phyloP scores from a whole-genome alignment of 2,329 filamentous ascomycete species.

The Penicillium brasilianum region DNA sequence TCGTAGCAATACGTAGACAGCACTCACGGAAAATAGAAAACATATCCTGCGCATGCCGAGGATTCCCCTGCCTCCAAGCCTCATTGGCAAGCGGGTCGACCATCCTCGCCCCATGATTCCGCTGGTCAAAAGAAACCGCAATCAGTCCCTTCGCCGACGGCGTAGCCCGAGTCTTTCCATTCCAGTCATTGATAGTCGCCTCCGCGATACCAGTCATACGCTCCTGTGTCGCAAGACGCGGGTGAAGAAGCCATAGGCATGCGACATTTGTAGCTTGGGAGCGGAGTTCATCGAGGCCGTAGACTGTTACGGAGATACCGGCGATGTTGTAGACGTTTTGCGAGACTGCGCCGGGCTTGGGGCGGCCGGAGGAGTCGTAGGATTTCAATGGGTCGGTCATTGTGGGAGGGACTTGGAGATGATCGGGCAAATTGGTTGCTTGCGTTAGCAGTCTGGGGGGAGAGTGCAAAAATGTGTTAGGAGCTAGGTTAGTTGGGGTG shows the following conservation, averaged over 20 bases:
- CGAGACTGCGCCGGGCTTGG: slow-evolving; percentile 58
- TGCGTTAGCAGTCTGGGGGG: too few species aligned
- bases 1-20: not conserved
- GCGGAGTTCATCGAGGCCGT: slow-evolving; percentile 77
- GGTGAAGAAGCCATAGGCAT: slow-evolving; percentile 91
- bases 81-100: slow-evolving; percentile 72
- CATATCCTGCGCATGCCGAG: slow-evolving; percentile 88
- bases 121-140: slow-evolving; percentile 85
- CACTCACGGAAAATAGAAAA: slow-evolving; percentile 72
- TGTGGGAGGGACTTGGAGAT: not conserved
- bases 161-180: slow-evolving; percentile 48
- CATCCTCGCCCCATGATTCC: slow-evolving; percentile 82
- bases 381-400: slow-evolving; percentile 47
- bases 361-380: slow-evolving; percentile 35
- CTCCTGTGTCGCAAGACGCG: slow-evolving; percentile 70
- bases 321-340: slow-evolving; percentile 71
- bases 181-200: slow-evolving; percentile 72
- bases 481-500: not conserved
- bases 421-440: too few species aligned
- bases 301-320: slow-evolving; percentile 78
- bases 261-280: slow-evolving; percentile 63
- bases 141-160: slow-evolving; percentile 66
- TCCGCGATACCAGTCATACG: slow-evolving; percentile 77
- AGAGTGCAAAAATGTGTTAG: not conserved
- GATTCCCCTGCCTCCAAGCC: slow-evolving; percentile 79